Percentiles rank a stretch among this genome's conserved stretches.
Evolutionary conservation across 2,329 filamentous ascomycete genomes (phyloP).

Genomic region (Cladophialophora psammophila): DNA sequence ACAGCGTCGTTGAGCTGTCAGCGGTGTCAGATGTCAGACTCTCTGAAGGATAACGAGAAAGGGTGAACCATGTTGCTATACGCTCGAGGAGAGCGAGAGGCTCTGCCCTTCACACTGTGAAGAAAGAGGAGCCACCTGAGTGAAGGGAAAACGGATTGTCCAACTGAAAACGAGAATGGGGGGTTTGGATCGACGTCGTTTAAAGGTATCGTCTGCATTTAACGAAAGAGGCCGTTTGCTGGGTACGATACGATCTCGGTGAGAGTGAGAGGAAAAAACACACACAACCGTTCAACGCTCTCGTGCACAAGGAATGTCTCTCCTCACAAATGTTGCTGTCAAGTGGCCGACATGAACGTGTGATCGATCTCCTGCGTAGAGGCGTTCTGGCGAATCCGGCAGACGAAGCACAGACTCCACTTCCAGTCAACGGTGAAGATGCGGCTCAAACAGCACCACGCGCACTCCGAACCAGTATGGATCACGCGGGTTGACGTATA

Average conservation of each 20-base stretch:
- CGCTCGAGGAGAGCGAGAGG: no score
- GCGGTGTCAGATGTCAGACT: no score
- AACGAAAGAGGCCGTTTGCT: background rate
- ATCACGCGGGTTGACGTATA: conserved; percentile 5
- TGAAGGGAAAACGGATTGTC: no score
- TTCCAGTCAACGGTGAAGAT: background rate
- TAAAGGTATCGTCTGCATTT: background rate
- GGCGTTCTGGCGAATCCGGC: background rate
- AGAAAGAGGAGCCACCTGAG: no score
- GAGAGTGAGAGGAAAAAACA: background rate
- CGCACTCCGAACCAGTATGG: conserved; percentile 2
- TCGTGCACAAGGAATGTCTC: background rate
- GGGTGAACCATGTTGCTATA: no score
- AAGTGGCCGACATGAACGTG: background rate
- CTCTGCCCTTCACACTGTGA: no score
- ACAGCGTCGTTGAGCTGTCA: no score
- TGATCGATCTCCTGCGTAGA: background rate
- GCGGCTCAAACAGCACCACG: background rate
- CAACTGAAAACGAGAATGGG: no score
- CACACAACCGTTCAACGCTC: background rate
- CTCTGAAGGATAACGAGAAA: no score
- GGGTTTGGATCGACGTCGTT: background rate
- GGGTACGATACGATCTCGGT: background rate
- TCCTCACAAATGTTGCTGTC: background rate
- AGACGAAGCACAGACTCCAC: background rate